phyloP scores from a whole-genome alignment of 257 asterid species.

The Scutellaria baicalensis region DNA sequence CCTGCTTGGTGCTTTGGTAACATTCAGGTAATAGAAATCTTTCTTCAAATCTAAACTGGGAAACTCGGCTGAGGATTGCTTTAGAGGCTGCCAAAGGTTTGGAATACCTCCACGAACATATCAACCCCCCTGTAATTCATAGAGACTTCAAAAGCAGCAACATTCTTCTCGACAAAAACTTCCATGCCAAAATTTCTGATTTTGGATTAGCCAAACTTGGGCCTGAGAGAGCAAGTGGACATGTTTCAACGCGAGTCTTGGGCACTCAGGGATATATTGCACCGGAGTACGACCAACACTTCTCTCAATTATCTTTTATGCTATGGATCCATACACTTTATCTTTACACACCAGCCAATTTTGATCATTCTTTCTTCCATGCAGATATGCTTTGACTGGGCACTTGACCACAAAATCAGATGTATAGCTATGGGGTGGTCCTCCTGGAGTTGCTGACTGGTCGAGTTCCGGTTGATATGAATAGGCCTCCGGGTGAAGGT shows the following conservation, averaged over 20 bases:
- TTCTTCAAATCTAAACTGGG: conserved; percentile 69
- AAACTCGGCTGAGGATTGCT: conserved; percentile 73
- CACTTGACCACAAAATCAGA: conserved; percentile 92
- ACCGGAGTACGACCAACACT: conserved; percentile 57
- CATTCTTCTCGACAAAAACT: conserved; percentile 67
- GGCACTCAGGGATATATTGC: conserved; percentile 99
- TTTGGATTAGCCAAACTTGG: conserved; percentile 88
- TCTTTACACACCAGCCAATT: background rate
- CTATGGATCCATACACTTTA: background rate
- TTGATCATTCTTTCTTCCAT: background rate
- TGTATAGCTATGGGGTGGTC: conserved; percentile 88
- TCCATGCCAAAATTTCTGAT: conserved; percentile 89
- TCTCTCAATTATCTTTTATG: background rate
- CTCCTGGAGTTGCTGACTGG: conserved; percentile 84
- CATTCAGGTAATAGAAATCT: conserved; percentile 40
- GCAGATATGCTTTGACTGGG: conserved; percentile 87
- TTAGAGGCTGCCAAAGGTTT: conserved; percentile 92
- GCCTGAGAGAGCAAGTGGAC: conserved; percentile 86
- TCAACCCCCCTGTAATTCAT: conserved; percentile 80
- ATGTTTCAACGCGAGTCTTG: conserved; percentile 85
- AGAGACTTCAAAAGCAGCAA: conserved; percentile 95
- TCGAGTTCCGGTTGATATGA: conserved; percentile 92
- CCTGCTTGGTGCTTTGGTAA: background rate
- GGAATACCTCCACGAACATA: conserved; percentile 84
- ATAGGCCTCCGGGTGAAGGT: conserved; percentile 78